Percentiles rank a stretch among this genome's conserved stretches.
Evolutionary conservation across 257 asterid genomes (phyloP).

Genomic region (Salvia rosmarinus): DNA sequence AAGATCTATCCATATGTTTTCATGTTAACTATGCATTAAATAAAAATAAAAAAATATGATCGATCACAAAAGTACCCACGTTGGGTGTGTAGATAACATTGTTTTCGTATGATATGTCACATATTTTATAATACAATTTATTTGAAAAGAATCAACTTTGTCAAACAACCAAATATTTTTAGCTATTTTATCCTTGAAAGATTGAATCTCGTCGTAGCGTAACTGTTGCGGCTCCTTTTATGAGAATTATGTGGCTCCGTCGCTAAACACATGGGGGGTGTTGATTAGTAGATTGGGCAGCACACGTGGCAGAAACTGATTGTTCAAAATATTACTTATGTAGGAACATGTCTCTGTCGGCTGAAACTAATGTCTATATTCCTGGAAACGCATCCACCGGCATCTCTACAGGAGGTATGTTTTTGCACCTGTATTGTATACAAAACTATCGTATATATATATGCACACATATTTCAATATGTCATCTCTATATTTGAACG

Average conservation of each 20-base stretch:
- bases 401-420: not conserved
- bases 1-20: too few relatives aligned
- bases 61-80: too few relatives aligned
- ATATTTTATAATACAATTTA: not conserved
- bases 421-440: not conserved
- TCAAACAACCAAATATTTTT: too few relatives aligned
- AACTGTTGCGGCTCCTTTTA: not conserved
- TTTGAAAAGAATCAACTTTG: too few relatives aligned
- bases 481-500: not conserved
- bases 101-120: not conserved
- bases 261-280: conserved; percentile 24
- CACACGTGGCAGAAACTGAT: conserved; percentile 7
- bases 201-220: not conserved
- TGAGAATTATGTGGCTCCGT: not conserved
- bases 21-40: too few relatives aligned
- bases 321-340: not conserved
- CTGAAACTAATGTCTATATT: conserved; percentile 17
- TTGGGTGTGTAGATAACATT: too few relatives aligned
- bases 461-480: not conserved
- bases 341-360: conserved; percentile 38
- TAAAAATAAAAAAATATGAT: too few relatives aligned
- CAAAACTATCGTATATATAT: too few relatives aligned
- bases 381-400: conserved; percentile 26
- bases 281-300: conserved; percentile 8
- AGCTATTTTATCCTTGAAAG: not conserved